These are phyloP conservation scores for Kluyveromyces siamensis DNA, from an alignment of 805 yeast species.

Conservation along the genomic window DNA sequence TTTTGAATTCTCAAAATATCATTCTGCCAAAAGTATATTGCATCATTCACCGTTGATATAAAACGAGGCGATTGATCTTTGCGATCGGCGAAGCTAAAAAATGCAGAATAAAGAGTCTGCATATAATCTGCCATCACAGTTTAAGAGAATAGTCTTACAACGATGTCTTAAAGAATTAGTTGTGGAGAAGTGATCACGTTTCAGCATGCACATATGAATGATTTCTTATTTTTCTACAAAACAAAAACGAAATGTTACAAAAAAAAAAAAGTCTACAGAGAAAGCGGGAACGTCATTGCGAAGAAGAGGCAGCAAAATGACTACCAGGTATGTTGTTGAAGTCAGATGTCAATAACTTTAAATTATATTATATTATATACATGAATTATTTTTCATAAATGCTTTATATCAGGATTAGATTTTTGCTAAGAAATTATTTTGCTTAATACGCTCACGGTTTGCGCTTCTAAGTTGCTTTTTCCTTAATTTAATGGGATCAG, in stretches of 20 bases:
- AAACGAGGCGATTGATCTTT: not conserved
- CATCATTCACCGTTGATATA: not conserved
- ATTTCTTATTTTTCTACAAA: not conserved
- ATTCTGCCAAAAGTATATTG: conserved; percentile 1
- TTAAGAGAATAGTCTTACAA: not conserved
- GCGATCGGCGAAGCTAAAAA: conserved; percentile 19
- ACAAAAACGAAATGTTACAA: not conserved
- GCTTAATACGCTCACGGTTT: conserved; percentile 64
- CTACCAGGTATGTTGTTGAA: not conserved
- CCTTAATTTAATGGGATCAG: conserved; percentile 57
- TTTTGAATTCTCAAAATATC: not conserved
- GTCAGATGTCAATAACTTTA: not conserved
- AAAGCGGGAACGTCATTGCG: not conserved
- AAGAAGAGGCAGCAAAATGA: not conserved
- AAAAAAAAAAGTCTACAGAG: too few species aligned
- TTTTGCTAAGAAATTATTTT: conserved; percentile 65
- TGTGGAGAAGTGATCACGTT: too few species aligned
- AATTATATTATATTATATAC: conserved; percentile 8
- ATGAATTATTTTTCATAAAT: conserved; percentile 10
- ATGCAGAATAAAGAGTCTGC: not conserved
- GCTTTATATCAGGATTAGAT: conserved; percentile 28
- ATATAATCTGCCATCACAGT: not conserved
- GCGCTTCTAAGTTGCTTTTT: conserved; percentile 59
- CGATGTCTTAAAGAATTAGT: too few species aligned
- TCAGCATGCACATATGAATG: not conserved